Evolutionary conservation across 2,329 filamentous ascomycete species (phyloP), one percentile per base, ranked within the genome.

Genomic region (Diplodia scrobiculata): DNA sequence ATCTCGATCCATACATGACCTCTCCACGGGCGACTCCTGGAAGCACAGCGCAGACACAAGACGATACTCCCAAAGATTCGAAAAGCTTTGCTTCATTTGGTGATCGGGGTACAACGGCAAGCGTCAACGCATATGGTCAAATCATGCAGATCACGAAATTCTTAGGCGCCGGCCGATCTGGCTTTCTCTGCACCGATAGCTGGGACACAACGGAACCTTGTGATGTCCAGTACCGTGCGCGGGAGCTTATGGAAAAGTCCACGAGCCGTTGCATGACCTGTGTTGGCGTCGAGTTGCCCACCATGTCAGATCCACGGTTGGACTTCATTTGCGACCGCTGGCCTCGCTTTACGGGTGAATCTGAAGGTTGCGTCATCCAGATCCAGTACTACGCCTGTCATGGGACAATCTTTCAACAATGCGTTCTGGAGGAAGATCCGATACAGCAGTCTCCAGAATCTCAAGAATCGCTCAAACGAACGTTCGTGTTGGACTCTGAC

Each of bases 131-230:
- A 9, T 6, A 51, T 9, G 58, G 58, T 11, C 45, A 17, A 2
- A 63, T 63, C n/a, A 29, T 63, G 11, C 58, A 63, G 6, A 51
- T 63, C 6, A 34, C 58, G 14, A 19, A 17, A 13, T 63, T n/a
- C 13, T n/a, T 63, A 1, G 41, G 14, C 3, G 6, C 9, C 10
- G 58, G 58, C 11, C 19, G 25, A n/a, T 51, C 41, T n/a, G 45
- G 45, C 1, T 63, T 51, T 27, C 50, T 63, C 29, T 50, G 14
- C 3, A 27, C 25, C 6, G 58, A 63, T 50, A 5, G 21, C 0
- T n/a, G 27, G n/a, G 5, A 1, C n/a, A 32, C 10, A 10, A 7
- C 21, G 32, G 29, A 5, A 27, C 38, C 25, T 9, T 50, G 1
- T 5, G 0, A 14, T 4, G 25, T 38, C 14, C 36, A n/a, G 17